Percentiles rank a stretch among this genome's conserved stretches.
These are phyloP conservation scores for Coemansia sp. DNA, from an alignment of 192 early-diverging fungal species.

Conservation along the genomic window DNA sequence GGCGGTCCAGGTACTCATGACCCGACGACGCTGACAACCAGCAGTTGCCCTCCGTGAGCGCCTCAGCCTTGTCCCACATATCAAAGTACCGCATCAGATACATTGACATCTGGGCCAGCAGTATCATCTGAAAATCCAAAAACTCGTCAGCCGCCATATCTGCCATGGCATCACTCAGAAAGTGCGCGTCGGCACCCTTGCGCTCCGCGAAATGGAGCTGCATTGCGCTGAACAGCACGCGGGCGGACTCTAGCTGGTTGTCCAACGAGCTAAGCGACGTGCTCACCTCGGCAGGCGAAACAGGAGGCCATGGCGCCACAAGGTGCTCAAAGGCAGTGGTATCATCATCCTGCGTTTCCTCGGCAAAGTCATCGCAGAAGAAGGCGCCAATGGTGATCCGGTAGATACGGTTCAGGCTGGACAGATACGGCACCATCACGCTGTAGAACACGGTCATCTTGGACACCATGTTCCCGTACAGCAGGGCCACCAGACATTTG, in stretches of 20 bases:
- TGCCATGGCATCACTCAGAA: constrained; percentile 3
- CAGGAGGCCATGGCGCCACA: background rate
- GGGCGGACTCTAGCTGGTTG: constrained; percentile 1
- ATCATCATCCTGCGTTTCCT: background rate
- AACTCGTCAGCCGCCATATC: constrained; percentile 8
- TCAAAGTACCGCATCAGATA: constrained; percentile 21
- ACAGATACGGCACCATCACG: constrained; percentile 17
- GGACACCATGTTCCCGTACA: constrained; percentile 11
- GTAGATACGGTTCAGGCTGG: constrained; percentile 4
- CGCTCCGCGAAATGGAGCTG: constrained; percentile 21
- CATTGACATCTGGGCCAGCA: constrained; percentile 26
- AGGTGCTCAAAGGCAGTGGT: background rate
- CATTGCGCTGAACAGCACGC: constrained; percentile 24
- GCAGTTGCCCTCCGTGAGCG: background rate
- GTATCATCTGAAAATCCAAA: constrained; percentile 16
- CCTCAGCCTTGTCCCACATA: background rate
- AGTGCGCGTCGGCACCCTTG: constrained; percentile 4
- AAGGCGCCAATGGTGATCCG: background rate
- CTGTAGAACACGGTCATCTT: background rate
- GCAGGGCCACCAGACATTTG: constrained; percentile 35
- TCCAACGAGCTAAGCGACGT: constrained; percentile 1
- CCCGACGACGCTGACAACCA: too few relatives aligned
- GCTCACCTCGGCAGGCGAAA: background rate
- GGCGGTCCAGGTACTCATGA: too few relatives aligned
- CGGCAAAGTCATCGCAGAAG: background rate